These are phyloP conservation scores for Aspergillus indologenus DNA, from an alignment of 495 filamentous ascomycete species.

Conservation along the genomic window DNA sequence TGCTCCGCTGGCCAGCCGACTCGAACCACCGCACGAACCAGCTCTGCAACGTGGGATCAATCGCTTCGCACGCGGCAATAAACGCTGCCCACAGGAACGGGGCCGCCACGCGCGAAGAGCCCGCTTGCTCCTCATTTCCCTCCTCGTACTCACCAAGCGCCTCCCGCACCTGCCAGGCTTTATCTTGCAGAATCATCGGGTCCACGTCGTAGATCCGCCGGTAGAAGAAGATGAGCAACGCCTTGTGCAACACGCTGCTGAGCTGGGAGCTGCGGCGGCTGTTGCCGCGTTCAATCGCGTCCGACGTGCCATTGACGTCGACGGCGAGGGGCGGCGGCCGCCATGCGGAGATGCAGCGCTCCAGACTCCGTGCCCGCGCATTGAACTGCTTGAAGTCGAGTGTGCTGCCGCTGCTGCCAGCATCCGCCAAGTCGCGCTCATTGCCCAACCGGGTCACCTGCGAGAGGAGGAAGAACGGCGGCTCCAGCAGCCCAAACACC, in stretches of 20 bases:
- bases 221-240: constrained; percentile 31
- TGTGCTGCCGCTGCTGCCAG: background rate
- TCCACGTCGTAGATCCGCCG: constrained; percentile 29
- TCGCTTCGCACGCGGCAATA: constrained; percentile 29
- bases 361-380: constrained; percentile 21
- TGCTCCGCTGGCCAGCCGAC: constrained; percentile 16
- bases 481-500: constrained; percentile 30
- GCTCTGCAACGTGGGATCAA: constrained; percentile 20
- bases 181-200: constrained; percentile 22
- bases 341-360: constrained; percentile 16
- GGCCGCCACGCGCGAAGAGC: too few relatives aligned
- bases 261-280: constrained; percentile 16
- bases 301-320: too few relatives aligned
- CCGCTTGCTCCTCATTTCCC: too few relatives aligned
- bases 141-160: constrained; percentile 18
- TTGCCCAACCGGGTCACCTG: constrained; percentile 26
- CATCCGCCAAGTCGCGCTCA: constrained; percentile 24
- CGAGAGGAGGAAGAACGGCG: constrained; percentile 23
- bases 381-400: constrained; percentile 23
- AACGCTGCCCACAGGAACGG: constrained; percentile 25
- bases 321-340: constrained; percentile 1
- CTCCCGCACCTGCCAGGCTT: constrained; percentile 23
- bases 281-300: constrained; percentile 9
- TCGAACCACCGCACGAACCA: constrained; percentile 29
- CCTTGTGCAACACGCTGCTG: constrained; percentile 25